Evolutionary conservation across 2,329 filamentous ascomycete genomes (phyloP).

Genomic region (Neobulgaria alba): DNA sequence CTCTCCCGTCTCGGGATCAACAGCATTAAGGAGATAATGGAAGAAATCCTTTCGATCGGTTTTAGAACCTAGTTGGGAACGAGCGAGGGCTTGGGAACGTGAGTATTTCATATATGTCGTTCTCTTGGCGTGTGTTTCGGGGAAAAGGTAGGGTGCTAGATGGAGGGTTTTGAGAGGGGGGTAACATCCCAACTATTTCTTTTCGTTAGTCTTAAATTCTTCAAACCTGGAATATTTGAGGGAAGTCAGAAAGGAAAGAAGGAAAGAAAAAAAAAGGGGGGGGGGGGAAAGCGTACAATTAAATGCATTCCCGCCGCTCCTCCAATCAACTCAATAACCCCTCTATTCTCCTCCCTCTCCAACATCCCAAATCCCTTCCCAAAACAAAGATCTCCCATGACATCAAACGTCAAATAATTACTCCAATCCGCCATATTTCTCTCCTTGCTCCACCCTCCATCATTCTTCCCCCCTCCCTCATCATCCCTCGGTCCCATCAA

Average conservation of each 20-base stretch:
- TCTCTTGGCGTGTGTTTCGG: constrained; percentile 54
- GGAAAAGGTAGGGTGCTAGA: constrained; percentile 61
- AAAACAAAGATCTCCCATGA: constrained; percentile 42
- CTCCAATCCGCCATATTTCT: constrained; percentile 48
- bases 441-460: constrained; percentile 41
- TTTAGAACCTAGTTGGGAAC: constrained; percentile 54
- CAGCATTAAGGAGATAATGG: constrained; percentile 63
- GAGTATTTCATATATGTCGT: constrained; percentile 66
- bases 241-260: not conserved
- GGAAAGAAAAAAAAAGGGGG: not conserved
- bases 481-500: constrained; percentile 32
- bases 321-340: constrained; percentile 58
- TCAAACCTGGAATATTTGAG: not conserved
- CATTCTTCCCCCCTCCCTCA: constrained; percentile 34
- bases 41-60: constrained; percentile 45
- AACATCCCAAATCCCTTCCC: constrained; percentile 44
- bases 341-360: constrained; percentile 46
- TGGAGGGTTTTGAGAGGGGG: constrained; percentile 57
- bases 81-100: constrained; percentile 55
- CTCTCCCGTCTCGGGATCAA: constrained; percentile 58
- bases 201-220: not conserved
- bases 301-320: constrained; percentile 60
- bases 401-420: constrained; percentile 38
- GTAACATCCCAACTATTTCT: constrained; percentile 48
- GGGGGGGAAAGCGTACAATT: constrained; percentile 40